Percentiles rank a stretch among this genome's conserved stretches.
phyloP scores from a whole-genome alignment of 2,329 filamentous ascomycete species.

The Cladosporium sp. region DNA sequence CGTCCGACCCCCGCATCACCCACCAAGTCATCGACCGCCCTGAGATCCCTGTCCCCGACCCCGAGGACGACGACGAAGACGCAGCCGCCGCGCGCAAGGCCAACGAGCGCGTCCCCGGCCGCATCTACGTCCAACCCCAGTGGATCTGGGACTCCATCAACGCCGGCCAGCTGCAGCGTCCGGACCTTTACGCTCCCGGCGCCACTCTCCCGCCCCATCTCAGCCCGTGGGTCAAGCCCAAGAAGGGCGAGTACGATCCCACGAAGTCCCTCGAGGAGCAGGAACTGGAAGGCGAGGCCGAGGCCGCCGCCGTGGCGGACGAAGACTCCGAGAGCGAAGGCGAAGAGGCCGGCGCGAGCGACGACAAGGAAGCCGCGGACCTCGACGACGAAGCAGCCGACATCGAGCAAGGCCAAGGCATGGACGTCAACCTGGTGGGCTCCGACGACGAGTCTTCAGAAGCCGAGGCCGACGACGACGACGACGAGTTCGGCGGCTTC shows the following conservation, averaged over 20 bases:
- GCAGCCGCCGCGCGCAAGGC: slow-evolving; percentile 44
- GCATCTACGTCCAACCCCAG: slow-evolving; percentile 92
- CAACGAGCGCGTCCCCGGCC: slow-evolving; percentile 76
- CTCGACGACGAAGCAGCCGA: slow-evolving; percentile 23
- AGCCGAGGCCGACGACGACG: too few species aligned
- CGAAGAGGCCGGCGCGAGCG: slow-evolving; percentile 38
- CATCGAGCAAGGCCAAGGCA: slow-evolving; percentile 34
- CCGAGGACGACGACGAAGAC: slow-evolving; percentile 47
- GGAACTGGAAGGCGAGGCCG: slow-evolving; percentile 79
- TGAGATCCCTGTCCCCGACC: slow-evolving; percentile 50
- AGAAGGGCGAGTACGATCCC: slow-evolving; percentile 86
- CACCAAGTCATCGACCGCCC: slow-evolving; percentile 96
- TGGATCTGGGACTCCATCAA: slow-evolving; percentile 99
- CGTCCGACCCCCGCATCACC: slow-evolving; percentile 83
- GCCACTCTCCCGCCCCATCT: slow-evolving; percentile 88
- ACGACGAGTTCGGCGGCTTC: slow-evolving; percentile 41
- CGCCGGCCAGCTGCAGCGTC: slow-evolving; percentile 78
- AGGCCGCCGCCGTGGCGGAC: slow-evolving; percentile 39
- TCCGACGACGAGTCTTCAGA: slow-evolving; percentile 45
- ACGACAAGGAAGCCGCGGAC: slow-evolving; percentile 42
- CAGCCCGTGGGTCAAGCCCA: slow-evolving; percentile 89
- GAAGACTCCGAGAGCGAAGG: slow-evolving; percentile 47
- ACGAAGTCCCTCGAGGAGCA: slow-evolving; percentile 81
- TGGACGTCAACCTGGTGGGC: slow-evolving; percentile 44
- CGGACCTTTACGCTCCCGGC: slow-evolving; percentile 86